phyloP scores from a whole-genome alignment of 139 green algal species.

The Desmodesmus armatus region DNA sequence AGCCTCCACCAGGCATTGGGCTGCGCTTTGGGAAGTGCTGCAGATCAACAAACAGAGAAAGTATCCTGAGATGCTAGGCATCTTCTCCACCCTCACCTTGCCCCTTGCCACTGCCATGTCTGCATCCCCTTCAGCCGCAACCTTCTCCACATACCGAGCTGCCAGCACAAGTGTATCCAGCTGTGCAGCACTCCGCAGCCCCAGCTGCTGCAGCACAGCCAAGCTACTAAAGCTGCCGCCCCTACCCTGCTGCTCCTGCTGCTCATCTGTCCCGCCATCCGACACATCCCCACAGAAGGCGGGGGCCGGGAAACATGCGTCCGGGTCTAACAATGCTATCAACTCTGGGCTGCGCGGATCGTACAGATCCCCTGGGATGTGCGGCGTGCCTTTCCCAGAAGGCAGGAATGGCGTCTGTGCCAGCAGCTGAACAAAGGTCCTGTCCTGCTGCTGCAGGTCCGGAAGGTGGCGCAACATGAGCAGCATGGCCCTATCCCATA shows the following conservation, averaged over 20 bases:
- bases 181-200: slow-evolving; percentile 54
- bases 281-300: slow-evolving; percentile 42
- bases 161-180: slow-evolving; percentile 67
- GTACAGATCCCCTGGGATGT: slow-evolving; percentile 65
- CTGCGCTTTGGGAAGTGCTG: no score
- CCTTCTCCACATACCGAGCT: slow-evolving; percentile 64
- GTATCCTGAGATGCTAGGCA: no score
- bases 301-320: slow-evolving; percentile 63
- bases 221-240: slow-evolving; percentile 41
- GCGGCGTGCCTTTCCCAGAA: slow-evolving; percentile 54
- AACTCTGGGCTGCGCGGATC: slow-evolving; percentile 78
- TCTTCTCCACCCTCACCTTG: slow-evolving; percentile 59
- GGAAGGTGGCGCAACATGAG: slow-evolving; percentile 41
- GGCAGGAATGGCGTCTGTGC: slow-evolving; percentile 62
- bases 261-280: background rate
- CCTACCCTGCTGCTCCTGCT: background rate
- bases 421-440: slow-evolving; percentile 42
- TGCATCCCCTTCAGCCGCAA: slow-evolving; percentile 22
- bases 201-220: slow-evolving; percentile 70
- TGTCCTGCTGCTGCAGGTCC: slow-evolving; percentile 49
- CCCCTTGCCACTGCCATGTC: slow-evolving; percentile 66
- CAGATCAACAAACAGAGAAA: no score
- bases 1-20: no score
- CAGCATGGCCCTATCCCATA: slow-evolving; percentile 46
- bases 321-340: slow-evolving; percentile 66